Conservation (phyloP, 331 rosid genomes). For the Saraca asoca region DNA sequence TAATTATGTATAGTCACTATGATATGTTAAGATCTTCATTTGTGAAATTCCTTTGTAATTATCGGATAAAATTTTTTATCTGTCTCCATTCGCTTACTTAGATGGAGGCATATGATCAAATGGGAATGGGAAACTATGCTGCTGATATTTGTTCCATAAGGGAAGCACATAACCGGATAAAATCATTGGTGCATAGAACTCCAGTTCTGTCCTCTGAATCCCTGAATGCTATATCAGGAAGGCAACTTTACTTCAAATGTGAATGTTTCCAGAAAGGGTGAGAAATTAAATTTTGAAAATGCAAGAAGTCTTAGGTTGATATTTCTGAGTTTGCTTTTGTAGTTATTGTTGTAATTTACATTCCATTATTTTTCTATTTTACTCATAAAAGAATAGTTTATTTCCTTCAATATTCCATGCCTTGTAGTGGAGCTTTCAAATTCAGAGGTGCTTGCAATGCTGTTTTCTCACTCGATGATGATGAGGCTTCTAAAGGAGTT, state of each 20-base stretch:
- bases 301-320: not conserved
- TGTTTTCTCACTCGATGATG: constrained; percentile 71
- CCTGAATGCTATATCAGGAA: constrained; percentile 68
- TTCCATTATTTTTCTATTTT: not conserved
- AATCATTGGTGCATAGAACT: constrained; percentile 60
- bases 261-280: constrained; percentile 91
- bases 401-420: constrained; percentile 25
- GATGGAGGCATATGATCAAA: constrained; percentile 56
- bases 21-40: not conserved
- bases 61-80: constrained; percentile 6
- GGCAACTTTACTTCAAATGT: constrained; percentile 76
- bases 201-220: constrained; percentile 69
- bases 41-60: constrained; percentile 11
- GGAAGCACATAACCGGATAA: constrained; percentile 69
- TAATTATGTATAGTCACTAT: not conserved
- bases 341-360: constrained; percentile 20
- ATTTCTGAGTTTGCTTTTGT: not conserved
- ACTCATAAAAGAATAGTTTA: not conserved
- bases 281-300: constrained; percentile 36
- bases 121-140: constrained; percentile 59
- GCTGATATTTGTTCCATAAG: constrained; percentile 77
- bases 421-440: constrained; percentile 78
- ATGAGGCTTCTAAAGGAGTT: constrained; percentile 82
- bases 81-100: constrained; percentile 24
- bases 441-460: constrained; percentile 97